A percentile compares a stretch with the other conserved stretches of the same genome.
Conservation (phyloP, 495 filamentous ascomycete species). For the Daldinia decipiens region DNA sequence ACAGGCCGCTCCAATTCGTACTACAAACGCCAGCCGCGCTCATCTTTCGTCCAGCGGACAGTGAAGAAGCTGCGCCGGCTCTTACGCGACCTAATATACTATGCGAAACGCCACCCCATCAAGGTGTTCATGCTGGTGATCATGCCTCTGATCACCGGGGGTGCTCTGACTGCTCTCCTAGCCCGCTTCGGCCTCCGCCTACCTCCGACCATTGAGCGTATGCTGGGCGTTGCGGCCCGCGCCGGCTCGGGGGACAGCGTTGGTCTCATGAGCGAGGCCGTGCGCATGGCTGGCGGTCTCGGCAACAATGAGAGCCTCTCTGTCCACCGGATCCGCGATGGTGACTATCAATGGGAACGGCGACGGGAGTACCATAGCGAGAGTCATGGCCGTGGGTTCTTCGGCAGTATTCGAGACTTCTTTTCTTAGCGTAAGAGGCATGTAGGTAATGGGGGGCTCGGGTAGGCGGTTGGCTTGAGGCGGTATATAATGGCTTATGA, state of each 20-base stretch:
- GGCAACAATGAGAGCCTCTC: slow-evolving; percentile 29
- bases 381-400: slow-evolving; percentile 43
- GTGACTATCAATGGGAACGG: slow-evolving; percentile 54
- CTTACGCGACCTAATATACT: slow-evolving; percentile 77
- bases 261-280: slow-evolving; percentile 63
- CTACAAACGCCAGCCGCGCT: slow-evolving; percentile 77
- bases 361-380: slow-evolving; percentile 53
- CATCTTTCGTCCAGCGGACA: slow-evolving; percentile 76
- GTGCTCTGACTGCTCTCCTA: slow-evolving; percentile 76
- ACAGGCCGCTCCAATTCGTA: slow-evolving; percentile 67
- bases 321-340: slow-evolving; percentile 48
- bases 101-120: slow-evolving; percentile 79
- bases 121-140: slow-evolving; percentile 88
- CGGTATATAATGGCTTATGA: slow-evolving; percentile 9
- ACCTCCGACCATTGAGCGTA: slow-evolving; percentile 65
- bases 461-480: not conserved
- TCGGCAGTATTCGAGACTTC: slow-evolving; percentile 42
- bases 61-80: slow-evolving; percentile 76
- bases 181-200: slow-evolving; percentile 79
- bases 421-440: slow-evolving; percentile 37
- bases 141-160: slow-evolving; percentile 84
- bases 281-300: slow-evolving; percentile 54
- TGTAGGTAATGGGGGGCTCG: not conserved
- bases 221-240: slow-evolving; percentile 63
- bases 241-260: slow-evolving; percentile 62